phyloP scores from a whole-genome alignment of 805 yeast species.

The Metschnikowia amazonensis region DNA sequence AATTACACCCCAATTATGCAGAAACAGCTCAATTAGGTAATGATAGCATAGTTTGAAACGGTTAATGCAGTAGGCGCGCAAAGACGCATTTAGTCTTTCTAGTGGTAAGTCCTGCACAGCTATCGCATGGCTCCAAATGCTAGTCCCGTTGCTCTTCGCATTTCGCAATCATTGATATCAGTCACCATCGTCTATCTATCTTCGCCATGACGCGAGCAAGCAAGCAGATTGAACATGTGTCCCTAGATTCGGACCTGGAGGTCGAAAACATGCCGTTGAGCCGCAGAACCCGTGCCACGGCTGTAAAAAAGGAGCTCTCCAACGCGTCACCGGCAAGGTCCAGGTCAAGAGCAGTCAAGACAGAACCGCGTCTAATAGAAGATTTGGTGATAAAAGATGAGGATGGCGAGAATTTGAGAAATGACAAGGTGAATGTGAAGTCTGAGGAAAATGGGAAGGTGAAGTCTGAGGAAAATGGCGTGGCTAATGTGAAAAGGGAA shows the following conservation, averaged over 20 bases:
- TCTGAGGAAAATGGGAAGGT: neutral
- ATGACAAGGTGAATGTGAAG: neutral
- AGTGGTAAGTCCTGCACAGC: no score
- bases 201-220: neutral
- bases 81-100: no score
- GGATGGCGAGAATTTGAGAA: neutral
- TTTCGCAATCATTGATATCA: slow-evolving; percentile 6
- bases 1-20: no score
- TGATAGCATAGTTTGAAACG: no score
- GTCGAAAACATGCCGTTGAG: neutral
- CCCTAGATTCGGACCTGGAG: neutral
- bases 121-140: neutral
- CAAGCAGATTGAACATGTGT: neutral
- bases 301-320: neutral
- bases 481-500: neutral
- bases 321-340: neutral
- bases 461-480: neutral
- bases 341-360: neutral
- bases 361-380: neutral
- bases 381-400: neutral
- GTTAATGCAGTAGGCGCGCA: no score
- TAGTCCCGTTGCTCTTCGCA: slow-evolving; percentile 5
- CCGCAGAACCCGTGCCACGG: neutral
- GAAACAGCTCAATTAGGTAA: no score
- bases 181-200: neutral